Evolutionary conservation across 345 rosid species (phyloP).

Genomic region (Psidium friedrichsthalianum): DNA sequence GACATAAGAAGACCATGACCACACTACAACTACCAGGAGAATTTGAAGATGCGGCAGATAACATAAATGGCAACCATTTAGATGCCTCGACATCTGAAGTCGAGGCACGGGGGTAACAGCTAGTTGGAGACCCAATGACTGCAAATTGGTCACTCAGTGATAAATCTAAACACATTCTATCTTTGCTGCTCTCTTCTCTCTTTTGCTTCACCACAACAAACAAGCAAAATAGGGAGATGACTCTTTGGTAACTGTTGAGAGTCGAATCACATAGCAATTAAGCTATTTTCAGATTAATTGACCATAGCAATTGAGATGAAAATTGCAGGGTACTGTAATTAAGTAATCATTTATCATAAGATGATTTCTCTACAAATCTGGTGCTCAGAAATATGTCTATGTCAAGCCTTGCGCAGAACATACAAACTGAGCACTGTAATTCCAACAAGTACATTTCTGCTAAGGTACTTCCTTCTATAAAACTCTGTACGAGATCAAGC

Average conservation of each 20-base stretch:
- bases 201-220: background rate
- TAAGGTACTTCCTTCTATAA: background rate
- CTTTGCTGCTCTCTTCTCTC: background rate
- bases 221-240: background rate
- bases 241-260: background rate
- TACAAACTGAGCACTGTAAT: accelerated
- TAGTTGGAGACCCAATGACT: background rate
- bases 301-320: background rate
- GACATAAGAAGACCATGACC: background rate
- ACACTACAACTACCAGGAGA: background rate
- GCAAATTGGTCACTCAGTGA: background rate
- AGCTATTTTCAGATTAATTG: background rate
- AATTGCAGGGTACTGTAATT: background rate
- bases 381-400: background rate
- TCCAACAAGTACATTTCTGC: background rate
- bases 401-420: background rate
- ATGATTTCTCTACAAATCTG: background rate
- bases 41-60: background rate
- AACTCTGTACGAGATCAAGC: conserved; percentile 43
- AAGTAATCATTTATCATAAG: background rate
- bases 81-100: background rate
- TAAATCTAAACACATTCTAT: background rate
- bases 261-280: background rate
- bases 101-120: background rate
- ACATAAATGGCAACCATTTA: background rate